Evolutionary conservation across 768 basidiomycete genomes (phyloP), one percentile per base, ranked within the genome.

Genomic region (Tylopilus subfusipes): DNA sequence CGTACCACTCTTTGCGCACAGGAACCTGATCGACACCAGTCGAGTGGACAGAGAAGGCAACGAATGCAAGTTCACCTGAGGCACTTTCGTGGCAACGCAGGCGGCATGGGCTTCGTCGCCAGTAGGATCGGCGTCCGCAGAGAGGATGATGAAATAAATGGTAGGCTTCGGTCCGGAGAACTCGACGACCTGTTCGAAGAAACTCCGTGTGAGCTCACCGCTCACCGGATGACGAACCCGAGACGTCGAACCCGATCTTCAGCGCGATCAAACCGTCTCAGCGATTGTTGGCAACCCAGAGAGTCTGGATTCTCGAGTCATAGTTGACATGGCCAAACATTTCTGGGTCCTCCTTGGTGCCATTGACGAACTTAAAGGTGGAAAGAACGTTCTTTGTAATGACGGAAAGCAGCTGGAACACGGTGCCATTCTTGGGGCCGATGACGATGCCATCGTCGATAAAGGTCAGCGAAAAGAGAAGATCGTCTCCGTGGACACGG

Each of bases 301-400:
- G 75, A 0, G 89, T 92, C 72, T 88, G 88, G 56, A 93, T 92
- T 42, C 88, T 76, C 0, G 88, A 78, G 72, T 93, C 91, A 65
- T 93, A 93, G 63, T 82, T 86, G 59, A 87, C 82, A 63, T 93
- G 91, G 14, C 91, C 89, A 67, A 91, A 93, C 88, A 93, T 93
- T 10, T 90, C 89, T 16, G 76, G 76, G 63, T 92, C 90, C 40
- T 93, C 90, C 55, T 78, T 80, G 48, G 58, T 48, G 21, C 82
- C 83, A 58, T 84, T 88, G 63, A 87, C 74, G 64, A 93, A 93
- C 65, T 83, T 88, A 71, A 91, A 76, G 7, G 86, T 90, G 14
- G 91, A 89, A 30, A 90, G 74, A 2, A 93, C 80, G 44, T 76
- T 77, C 68, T 85, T 87, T 55, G 83, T 83, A 50, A 86, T 84